Evolutionary conservation across 495 filamentous ascomycete species (phyloP).

Genomic region (Podospora fimiseda): DNA sequence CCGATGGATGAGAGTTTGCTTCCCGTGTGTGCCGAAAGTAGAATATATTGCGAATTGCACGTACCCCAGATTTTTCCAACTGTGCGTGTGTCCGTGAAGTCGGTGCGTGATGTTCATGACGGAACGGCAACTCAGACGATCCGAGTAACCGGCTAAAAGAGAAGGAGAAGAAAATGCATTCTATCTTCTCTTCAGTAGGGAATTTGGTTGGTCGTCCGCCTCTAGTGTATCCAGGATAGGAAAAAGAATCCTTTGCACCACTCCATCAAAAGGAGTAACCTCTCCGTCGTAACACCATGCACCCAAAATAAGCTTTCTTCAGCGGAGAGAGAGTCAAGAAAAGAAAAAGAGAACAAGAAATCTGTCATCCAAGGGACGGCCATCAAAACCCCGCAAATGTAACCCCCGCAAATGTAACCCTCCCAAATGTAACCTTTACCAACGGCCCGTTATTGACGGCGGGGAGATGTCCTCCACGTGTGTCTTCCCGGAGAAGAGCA

Average conservation of each 20-base stretch:
- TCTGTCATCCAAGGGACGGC: not conserved
- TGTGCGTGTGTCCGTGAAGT: not conserved
- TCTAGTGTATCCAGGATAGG: not conserved
- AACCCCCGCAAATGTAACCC: conserved; percentile 10
- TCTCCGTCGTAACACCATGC: too few relatives aligned
- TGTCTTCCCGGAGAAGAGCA: too few relatives aligned
- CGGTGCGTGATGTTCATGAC: not conserved
- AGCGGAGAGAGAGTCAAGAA: not conserved
- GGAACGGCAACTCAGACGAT: not conserved
- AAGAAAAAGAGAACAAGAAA: not conserved
- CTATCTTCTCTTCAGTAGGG: not conserved
- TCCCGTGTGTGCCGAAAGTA: not conserved
- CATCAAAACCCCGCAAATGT: conserved; percentile 8
- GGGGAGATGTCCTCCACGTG: too few relatives aligned
- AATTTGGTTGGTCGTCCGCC: not conserved
- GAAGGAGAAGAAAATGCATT: not conserved
- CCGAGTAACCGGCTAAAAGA: too few relatives aligned
- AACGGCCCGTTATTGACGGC: too few relatives aligned
- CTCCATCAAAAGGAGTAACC: too few relatives aligned
- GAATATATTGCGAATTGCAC: too few relatives aligned
- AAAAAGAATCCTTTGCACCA: not conserved
- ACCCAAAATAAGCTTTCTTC: too few relatives aligned
- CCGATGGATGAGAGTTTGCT: not conserved
- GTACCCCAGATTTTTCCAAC: not conserved
- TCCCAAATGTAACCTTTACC: conserved; percentile 9